Percentiles rank a stretch among this genome's conserved stretches.
These are phyloP conservation scores for Exobasidium rhododendri DNA, from an alignment of 1,284 basidiomycete species.

Conservation along the genomic window DNA sequence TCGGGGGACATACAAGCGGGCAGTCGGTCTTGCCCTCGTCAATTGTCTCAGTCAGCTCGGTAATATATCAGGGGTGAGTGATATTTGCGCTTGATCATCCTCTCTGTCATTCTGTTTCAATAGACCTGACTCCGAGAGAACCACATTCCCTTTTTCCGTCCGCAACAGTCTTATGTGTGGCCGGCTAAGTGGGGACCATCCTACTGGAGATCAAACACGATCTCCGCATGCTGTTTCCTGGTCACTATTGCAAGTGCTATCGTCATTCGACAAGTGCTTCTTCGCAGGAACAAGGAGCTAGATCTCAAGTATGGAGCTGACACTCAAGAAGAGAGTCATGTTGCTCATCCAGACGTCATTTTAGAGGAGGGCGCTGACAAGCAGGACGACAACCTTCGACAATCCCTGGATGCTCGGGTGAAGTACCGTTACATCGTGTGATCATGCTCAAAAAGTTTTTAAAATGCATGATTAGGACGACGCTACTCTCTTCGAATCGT, in stretches of 20 bases:
- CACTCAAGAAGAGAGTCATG: constrained; percentile 12
- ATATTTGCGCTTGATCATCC: constrained; percentile 20
- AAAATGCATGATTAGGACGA: too few species aligned
- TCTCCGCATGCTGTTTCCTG: constrained; percentile 26
- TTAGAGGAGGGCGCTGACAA: background rate
- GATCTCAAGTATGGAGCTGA: constrained; percentile 36
- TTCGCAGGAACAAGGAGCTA: constrained; percentile 27
- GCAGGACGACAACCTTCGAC: background rate
- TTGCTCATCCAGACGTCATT: background rate
- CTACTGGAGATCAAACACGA: constrained; percentile 38
- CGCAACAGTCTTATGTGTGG: constrained; percentile 20
- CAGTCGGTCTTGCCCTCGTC: constrained; percentile 39
- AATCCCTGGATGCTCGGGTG: background rate
- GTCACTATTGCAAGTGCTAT: constrained; percentile 29
- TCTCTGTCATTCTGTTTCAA: too few species aligned
- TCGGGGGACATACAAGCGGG: constrained; percentile 36
- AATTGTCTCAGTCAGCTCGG: constrained; percentile 57
- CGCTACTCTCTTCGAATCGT: too few species aligned
- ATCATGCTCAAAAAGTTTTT: too few species aligned
- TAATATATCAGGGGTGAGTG: constrained; percentile 54
- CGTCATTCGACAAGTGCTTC: constrained; percentile 28
- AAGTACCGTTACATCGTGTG: background rate
- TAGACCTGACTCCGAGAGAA: too few species aligned
- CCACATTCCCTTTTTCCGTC: background rate
- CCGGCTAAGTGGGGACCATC: constrained; percentile 33